These are phyloP conservation scores for Smithsoniella earleae DNA, from an alignment of 163 green algal species.

Conservation along the genomic window DNA sequence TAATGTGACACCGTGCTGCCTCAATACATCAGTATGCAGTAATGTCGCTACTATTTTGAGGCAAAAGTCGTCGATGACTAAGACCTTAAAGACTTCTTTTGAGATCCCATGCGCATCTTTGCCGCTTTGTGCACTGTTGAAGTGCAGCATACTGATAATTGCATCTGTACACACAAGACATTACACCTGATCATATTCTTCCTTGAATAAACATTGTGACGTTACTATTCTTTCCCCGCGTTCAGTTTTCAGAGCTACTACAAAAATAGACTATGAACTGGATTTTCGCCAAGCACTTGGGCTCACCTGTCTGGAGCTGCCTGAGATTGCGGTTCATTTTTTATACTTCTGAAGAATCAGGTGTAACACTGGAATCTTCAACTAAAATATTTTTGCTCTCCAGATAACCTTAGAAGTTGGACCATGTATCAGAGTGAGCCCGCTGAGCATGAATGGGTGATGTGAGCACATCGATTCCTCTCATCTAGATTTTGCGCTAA, in stretches of 20 bases:
- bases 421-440: no score
- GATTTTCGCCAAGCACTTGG: background rate
- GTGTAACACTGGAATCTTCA: no score
- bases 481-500: no score
- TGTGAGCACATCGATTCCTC: no score
- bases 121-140: constrained; percentile 17
- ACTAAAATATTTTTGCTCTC: no score
- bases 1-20: constrained; percentile 88
- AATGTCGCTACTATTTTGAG: constrained; percentile 89
- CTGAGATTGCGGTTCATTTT: background rate
- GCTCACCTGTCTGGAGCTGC: background rate
- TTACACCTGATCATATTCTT: background rate
- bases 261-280: background rate
- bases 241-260: no score
- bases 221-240: no score
- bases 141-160: constrained; percentile 30
- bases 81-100: constrained; percentile 83
- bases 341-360: no score
- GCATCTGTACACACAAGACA: constrained; percentile 30
- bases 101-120: constrained; percentile 35
- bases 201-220: background rate
- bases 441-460: no score
- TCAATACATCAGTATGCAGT: constrained; percentile 80
- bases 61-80: constrained; percentile 82
- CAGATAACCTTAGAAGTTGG: no score